Percentiles rank a stretch among this genome's conserved stretches.
These are phyloP conservation scores for Pisolithus microcarpus DNA, from an alignment of 768 basidiomycete species.

Conservation along the genomic window DNA sequence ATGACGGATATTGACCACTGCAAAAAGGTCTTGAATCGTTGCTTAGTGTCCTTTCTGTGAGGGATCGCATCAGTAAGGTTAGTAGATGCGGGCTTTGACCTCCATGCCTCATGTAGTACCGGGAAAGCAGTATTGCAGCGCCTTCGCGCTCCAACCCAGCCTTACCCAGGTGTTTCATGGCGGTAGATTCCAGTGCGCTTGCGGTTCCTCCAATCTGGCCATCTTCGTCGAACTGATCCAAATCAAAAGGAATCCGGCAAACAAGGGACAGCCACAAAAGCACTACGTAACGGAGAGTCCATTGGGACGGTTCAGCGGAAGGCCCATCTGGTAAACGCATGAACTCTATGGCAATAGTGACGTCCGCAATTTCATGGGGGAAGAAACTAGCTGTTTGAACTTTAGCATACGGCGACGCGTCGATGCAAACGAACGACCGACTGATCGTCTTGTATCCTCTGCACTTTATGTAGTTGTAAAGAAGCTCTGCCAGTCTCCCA, in stretches of 20 bases:
- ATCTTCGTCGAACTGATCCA: conserved; percentile 74
- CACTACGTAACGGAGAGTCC: conserved; percentile 78
- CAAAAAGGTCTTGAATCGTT: conserved; percentile 47
- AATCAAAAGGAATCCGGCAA: conserved; percentile 88
- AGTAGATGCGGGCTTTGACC: neutral
- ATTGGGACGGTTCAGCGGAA: conserved; percentile 40
- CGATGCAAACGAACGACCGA: conserved; percentile 34
- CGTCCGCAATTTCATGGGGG: conserved; percentile 82
- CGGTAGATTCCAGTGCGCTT: conserved; percentile 46
- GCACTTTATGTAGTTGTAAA: conserved; percentile 81
- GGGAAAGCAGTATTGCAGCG: conserved; percentile 73
- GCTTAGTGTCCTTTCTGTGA: conserved; percentile 51
- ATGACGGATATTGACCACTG: conserved; percentile 38
- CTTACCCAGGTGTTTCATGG: conserved; percentile 48
- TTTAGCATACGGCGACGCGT: conserved; percentile 7
- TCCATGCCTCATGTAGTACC: conserved; percentile 70
- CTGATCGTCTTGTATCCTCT: conserved; percentile 89
- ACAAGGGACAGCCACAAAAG: conserved; percentile 93
- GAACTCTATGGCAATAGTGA: conserved; percentile 66
- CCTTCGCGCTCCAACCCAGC: conserved; percentile 84
- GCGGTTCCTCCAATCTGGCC: conserved; percentile 50
- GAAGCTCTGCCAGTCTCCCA: conserved; percentile 47
- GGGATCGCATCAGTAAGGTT: conserved; percentile 7
- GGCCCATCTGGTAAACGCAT: conserved; percentile 43
- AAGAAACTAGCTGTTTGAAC: conserved; percentile 73